Base-by-base conservation (phyloP, 2,329 filamentous ascomycete species). In the Diaporthe citriasiana region DNA sequence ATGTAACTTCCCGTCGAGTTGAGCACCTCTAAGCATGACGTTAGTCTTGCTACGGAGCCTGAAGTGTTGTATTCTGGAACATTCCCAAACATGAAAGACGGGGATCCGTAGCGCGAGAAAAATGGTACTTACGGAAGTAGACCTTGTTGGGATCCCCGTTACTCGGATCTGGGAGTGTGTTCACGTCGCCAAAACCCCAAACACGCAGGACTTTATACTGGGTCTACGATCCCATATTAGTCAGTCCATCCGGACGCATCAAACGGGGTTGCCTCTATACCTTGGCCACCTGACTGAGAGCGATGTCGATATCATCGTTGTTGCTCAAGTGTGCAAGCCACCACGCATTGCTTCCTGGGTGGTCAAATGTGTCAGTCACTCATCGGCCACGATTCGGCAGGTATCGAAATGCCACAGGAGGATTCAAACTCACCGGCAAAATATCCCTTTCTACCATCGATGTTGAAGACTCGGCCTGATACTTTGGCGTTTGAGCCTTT, bases 181-280 rank as follows among this genome's bases (percentile, higher is more conserved):
- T 89, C 19, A 90, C 88, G 76, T 91, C 89, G 81, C 91, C 91
- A 83, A 92, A 92, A 5, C 89, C 89, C 90, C 90, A 91, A 63
- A 91, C 84, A 22, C 90, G 85, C 45, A 91, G 83, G 74, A 92
- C 87, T 79, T 89, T 90, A 74, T 88, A 85, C 0, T 89, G 89
- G 3, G 89, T 86, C 42, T 81, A 76, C 9, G 12, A 4, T 47
- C 66, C 82, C 79, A 22, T 91, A 79, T 22, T 8, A n/a, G 47
- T 70, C 27, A 70, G 33, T n/a, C 8, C 27, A 19, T 25, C 35
- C 25, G n/a, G 30, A 6, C 12, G 4, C 8, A 10, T 40, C 47
- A 51, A 27, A 3, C 3, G 33, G 9, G 17, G 27, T 3, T 9
- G 7, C 19, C 15, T 30, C 30, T 40, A 2, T 13, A 75, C 73